Evolutionary conservation across 345 rosid genomes (phyloP), one percentile per base, ranked within the genome.

Genomic region (Diplotaxis tenuifolia): DNA sequence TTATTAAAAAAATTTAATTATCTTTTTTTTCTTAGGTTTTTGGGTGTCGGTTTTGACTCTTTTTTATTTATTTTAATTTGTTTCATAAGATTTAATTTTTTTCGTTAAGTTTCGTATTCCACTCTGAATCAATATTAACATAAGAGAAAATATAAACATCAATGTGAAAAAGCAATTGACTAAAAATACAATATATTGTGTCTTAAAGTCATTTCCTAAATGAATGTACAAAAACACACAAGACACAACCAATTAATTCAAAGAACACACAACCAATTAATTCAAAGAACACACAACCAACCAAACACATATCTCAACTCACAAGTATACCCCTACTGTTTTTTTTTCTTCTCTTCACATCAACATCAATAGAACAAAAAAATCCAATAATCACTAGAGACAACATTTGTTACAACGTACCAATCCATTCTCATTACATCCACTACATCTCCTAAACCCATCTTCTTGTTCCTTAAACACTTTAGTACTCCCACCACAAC

Each of bases 401-500:
- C 91, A 78, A 76, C 98, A 89, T 40, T 70, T 65, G 63, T 82
- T 92, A 74, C 97, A 95, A 59, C 86, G 83, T n/a, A 85, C 82
- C 77, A 95, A 40, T 2, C 99, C 97, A 57, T 95, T 95, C 83
- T 92, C 99, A 78, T 95, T 90, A 67, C 96, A 95, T 58, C 62
- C 81, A 15, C 73, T 65, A n/a, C 96, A 92, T 76, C 89, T 79
- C 77, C 81, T 86, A 75, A 81, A 78, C 79, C 21, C 80, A 10
- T 77, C 79, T 42, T 71, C 83, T 50, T 55, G 82, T 71, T 83
- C 84, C 52, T 81, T 84, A 72, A 86, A 89, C 59, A 88, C 80
- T 75, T 95, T 95, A 18, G 86, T 82, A 63, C 99, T 95, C 11
- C 96, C 99, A 7, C 80, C 85, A 58, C 97, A 89, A 20, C 81